Conservation (phyloP, 2,329 filamentous ascomycete genomes). For the Xylaria polymorpha region DNA sequence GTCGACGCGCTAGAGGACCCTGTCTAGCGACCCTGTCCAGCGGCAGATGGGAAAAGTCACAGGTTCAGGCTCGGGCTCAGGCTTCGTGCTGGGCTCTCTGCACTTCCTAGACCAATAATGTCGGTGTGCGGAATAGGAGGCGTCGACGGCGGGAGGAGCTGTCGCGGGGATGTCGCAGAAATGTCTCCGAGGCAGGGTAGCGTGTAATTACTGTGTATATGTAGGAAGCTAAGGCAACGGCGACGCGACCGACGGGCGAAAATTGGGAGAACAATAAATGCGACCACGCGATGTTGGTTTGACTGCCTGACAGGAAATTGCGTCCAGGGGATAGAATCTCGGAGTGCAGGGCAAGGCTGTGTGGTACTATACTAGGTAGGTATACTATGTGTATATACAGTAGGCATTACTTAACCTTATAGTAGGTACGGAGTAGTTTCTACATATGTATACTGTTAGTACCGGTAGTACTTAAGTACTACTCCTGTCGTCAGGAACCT, state of each 20-base stretch:
- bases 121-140: conserved; percentile 2
- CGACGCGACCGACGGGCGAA: conserved; percentile 11
- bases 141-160: conserved; percentile 1
- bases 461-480: background rate
- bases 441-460: too few species aligned
- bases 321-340: conserved; percentile 5
- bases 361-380: background rate
- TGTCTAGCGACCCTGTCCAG: conserved; percentile 6
- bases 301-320: conserved; percentile 24
- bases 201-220: background rate
- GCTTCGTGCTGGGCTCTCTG: conserved; percentile 7
- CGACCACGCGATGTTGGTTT: background rate
- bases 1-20: background rate
- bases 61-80: background rate
- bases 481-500: conserved; percentile 2
- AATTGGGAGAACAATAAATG: conserved; percentile 7
- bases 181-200: conserved; percentile 17
- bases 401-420: too few species aligned
- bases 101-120: conserved; percentile 4
- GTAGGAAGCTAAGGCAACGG: background rate
- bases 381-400: too few species aligned
- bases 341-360: conserved; percentile 23
- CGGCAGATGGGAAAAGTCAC: conserved; percentile 6
- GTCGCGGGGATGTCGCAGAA: conserved; percentile 11
- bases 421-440: too few species aligned